Evolutionary conservation across 1,139 yeast genomes (phyloP).

Genomic region (Diutina neorugosa): DNA sequence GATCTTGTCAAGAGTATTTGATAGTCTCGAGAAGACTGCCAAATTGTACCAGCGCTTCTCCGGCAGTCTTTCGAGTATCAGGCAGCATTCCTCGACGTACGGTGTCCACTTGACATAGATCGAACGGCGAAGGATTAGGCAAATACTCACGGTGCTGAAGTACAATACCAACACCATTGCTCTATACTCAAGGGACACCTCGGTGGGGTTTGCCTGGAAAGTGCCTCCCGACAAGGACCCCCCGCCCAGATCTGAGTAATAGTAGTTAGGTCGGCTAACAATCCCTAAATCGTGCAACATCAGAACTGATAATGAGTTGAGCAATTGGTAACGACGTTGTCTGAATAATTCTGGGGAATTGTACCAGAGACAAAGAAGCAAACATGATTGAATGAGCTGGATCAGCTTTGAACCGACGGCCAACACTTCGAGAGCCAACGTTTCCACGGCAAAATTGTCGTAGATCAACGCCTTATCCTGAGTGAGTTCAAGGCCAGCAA

Average conservation of each 20-base stretch:
- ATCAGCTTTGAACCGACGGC: constrained; percentile 62
- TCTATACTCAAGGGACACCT: constrained; percentile 20
- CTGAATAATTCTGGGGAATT: constrained; percentile 74
- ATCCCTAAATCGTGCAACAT: constrained; percentile 70
- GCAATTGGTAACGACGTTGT: constrained; percentile 64
- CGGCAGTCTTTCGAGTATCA: constrained; percentile 26
- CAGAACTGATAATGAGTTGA: constrained; percentile 54
- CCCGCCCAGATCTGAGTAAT: constrained; percentile 16
- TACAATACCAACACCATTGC: constrained; percentile 37
- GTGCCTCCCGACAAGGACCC: no score
- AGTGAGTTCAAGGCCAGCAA: not conserved
- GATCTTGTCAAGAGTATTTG: constrained; percentile 50
- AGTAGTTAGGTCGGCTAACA: constrained; percentile 33
- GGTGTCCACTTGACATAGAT: constrained; percentile 46
- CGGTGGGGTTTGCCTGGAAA: constrained; percentile 14
- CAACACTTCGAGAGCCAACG: constrained; percentile 51
- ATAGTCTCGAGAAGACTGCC: constrained; percentile 49
- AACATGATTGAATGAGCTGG: constrained; percentile 51
- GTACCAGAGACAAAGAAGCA: constrained; percentile 65
- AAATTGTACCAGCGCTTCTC: constrained; percentile 23
- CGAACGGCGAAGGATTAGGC: constrained; percentile 40
- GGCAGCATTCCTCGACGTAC: constrained; percentile 53
- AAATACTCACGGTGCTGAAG: constrained; percentile 37
- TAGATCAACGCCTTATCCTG: constrained; percentile 24
- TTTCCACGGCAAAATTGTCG: constrained; percentile 47